These are phyloP conservation scores for Corylus avellana DNA, from an alignment of 306 rosid species.

Conservation along the genomic window DNA sequence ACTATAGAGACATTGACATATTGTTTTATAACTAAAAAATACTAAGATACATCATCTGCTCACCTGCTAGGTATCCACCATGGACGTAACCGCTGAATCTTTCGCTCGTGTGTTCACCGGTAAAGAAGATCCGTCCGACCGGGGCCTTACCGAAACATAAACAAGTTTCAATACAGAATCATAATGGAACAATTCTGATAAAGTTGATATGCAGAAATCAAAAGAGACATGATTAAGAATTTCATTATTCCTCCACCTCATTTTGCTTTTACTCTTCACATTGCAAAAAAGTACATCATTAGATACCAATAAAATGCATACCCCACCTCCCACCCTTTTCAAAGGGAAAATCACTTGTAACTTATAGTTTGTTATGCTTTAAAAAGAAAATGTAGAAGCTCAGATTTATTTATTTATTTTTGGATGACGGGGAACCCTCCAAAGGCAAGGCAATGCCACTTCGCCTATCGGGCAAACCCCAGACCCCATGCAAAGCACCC, in stretches of 20 bases:
- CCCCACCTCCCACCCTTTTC: too few species aligned
- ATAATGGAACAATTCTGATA: neutral
- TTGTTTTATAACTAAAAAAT: neutral
- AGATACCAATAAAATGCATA: neutral
- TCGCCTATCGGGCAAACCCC: too few species aligned
- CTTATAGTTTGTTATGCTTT: neutral
- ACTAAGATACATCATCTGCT: neutral
- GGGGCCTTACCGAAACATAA: constrained; percentile 57
- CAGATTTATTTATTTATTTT: neutral
- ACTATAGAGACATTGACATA: too few species aligned
- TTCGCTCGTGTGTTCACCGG: constrained; percentile 92
- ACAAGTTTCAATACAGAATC: neutral
- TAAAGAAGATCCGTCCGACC: constrained; percentile 77
- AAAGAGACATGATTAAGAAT: neutral
- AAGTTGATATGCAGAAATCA: neutral
- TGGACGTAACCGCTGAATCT: constrained; percentile 88
- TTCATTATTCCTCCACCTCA: neutral
- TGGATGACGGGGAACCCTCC: too few species aligned
- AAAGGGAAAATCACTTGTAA: too few species aligned
- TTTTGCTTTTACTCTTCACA: neutral
- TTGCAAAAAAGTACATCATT: neutral
- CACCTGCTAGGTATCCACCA: constrained; percentile 88
- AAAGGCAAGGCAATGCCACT: too few species aligned
- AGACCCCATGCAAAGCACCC: too few species aligned
- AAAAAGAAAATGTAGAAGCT: neutral